Evolutionary conservation across 768 basidiomycete genomes (phyloP).

Genomic region (Phlebiopsis gigantea): DNA sequence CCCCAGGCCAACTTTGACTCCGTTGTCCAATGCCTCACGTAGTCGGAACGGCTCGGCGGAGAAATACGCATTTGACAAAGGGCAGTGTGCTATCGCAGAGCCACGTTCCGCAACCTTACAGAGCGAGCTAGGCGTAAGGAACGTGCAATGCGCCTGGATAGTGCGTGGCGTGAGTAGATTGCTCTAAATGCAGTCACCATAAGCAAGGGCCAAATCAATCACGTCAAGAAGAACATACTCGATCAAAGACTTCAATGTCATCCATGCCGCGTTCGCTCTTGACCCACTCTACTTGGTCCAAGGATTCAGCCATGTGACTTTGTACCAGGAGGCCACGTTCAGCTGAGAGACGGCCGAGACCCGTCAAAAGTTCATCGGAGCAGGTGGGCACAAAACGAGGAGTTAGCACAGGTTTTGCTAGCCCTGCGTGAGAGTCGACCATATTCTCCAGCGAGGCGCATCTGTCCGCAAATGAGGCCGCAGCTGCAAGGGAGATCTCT

Average conservation of each 20-base stretch:
- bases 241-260: slow-evolving; percentile 74
- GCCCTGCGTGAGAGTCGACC: slow-evolving; percentile 39
- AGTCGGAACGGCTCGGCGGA: slow-evolving; percentile 64
- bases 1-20: slow-evolving; percentile 74
- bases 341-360: slow-evolving; percentile 52
- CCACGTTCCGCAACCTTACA: slow-evolving; percentile 41
- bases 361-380: slow-evolving; percentile 60
- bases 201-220: slow-evolving; percentile 1
- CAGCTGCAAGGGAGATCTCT: slow-evolving; percentile 43
- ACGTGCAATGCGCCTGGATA: slow-evolving; percentile 88
- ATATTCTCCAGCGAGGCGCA: slow-evolving; percentile 38
- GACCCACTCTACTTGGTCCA: slow-evolving; percentile 74
- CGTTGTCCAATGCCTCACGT: slow-evolving; percentile 60
- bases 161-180: slow-evolving; percentile 58
- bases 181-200: slow-evolving; percentile 33
- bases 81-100: slow-evolving; percentile 79
- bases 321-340: slow-evolving; percentile 53
- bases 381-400: slow-evolving; percentile 91
- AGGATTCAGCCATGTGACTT: slow-evolving; percentile 79
- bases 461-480: slow-evolving; percentile 48
- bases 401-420: slow-evolving; percentile 80
- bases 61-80: slow-evolving; percentile 86
- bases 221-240: slow-evolving; percentile 32
- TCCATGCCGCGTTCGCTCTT: slow-evolving; percentile 48
- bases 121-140: slow-evolving; percentile 50